These are phyloP conservation scores for Alternaria conjuncta DNA, from an alignment of 2,329 filamentous ascomycete species.

Conservation along the genomic window DNA sequence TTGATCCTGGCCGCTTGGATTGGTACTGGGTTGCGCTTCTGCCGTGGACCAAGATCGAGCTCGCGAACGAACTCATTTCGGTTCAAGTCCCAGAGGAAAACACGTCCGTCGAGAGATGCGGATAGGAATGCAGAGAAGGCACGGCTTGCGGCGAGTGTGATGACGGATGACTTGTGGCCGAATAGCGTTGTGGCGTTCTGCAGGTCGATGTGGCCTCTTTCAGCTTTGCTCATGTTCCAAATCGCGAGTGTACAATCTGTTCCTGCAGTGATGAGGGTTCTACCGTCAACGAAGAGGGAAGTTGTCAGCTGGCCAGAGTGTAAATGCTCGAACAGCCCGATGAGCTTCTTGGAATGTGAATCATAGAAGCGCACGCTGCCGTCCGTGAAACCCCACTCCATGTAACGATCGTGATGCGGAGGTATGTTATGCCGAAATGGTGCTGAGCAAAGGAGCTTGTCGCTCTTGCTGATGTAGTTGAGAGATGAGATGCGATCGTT, in stretches of 20 bases:
- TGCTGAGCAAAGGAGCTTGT: slow-evolving; percentile 82
- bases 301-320: slow-evolving; percentile 89
- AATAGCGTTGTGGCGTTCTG: slow-evolving; percentile 81
- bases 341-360: slow-evolving; percentile 78
- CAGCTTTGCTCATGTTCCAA: slow-evolving; percentile 73
- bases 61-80: slow-evolving; percentile 83
- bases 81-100: slow-evolving; percentile 94
- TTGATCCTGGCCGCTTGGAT: slow-evolving; percentile 83
- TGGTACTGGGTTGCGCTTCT: slow-evolving; percentile 30
- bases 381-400: slow-evolving; percentile 96
- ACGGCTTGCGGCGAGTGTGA: slow-evolving; percentile 80
- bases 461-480: slow-evolving; percentile 77
- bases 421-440: slow-evolving; percentile 87
- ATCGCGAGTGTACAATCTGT: slow-evolving; percentile 91
- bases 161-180: slow-evolving; percentile 85
- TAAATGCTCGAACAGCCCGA: slow-evolving; percentile 91
- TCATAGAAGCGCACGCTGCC: slow-evolving; percentile 91
- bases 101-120: slow-evolving; percentile 78
- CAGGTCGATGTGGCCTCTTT: slow-evolving; percentile 72
- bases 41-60: slow-evolving; percentile 57
- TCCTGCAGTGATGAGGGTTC: slow-evolving; percentile 88
- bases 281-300: slow-evolving; percentile 84
- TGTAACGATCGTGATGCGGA: slow-evolving; percentile 83
- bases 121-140: slow-evolving; percentile 89
- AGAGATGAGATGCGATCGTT: slow-evolving; percentile 82